Evolutionary conservation across 108 stramenopile genomes (phyloP).

Genomic region (Nitzschia inconspicua): DNA sequence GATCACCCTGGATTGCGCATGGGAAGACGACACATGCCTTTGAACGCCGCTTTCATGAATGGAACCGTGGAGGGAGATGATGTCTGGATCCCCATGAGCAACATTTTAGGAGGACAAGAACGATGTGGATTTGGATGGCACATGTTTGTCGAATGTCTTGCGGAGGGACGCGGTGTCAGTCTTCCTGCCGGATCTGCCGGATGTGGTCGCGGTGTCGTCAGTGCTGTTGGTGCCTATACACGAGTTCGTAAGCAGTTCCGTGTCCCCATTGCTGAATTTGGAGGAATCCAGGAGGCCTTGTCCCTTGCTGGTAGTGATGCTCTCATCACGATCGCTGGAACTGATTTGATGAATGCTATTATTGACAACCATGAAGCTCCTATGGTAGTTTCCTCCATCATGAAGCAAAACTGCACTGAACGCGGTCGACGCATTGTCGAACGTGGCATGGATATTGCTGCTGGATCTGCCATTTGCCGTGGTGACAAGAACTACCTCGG

Average conservation of each 20-base stretch:
- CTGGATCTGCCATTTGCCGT: constrained; percentile 95
- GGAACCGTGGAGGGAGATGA: constrained; percentile 98
- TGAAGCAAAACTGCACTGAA: constrained; percentile 98
- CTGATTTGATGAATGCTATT: constrained; percentile 97
- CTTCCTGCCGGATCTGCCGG: constrained; percentile 94
- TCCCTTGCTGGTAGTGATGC: constrained; percentile 89
- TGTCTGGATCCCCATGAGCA: constrained; percentile 96
- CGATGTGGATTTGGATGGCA: constrained; percentile 97
- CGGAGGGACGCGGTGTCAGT: constrained; percentile 95
- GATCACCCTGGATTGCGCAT: constrained; percentile 89
- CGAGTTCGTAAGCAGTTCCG: constrained; percentile 97
- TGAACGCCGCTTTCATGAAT: constrained; percentile 96
- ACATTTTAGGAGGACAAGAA: constrained; percentile 95
- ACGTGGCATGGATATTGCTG: constrained; percentile 96
- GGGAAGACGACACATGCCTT: constrained; percentile 91
- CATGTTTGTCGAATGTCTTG: constrained; percentile 98
- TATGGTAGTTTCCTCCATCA: constrained; percentile 96
- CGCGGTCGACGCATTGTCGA: constrained; percentile 93
- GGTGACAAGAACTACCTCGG: constrained; percentile 94
- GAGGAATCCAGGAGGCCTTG: constrained; percentile 97
- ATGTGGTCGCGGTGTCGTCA: constrained; percentile 78
- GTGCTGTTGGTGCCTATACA: constrained; percentile 93
- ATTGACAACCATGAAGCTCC: constrained; percentile 98
- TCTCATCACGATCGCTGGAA: constrained; percentile 87
- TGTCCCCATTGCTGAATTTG: constrained; percentile 98